A percentile compares a stretch with the other conserved stretches of the same genome.
Conservation (phyloP, 192 early-diverging fungal genomes). For the Coemansia sp. region DNA sequence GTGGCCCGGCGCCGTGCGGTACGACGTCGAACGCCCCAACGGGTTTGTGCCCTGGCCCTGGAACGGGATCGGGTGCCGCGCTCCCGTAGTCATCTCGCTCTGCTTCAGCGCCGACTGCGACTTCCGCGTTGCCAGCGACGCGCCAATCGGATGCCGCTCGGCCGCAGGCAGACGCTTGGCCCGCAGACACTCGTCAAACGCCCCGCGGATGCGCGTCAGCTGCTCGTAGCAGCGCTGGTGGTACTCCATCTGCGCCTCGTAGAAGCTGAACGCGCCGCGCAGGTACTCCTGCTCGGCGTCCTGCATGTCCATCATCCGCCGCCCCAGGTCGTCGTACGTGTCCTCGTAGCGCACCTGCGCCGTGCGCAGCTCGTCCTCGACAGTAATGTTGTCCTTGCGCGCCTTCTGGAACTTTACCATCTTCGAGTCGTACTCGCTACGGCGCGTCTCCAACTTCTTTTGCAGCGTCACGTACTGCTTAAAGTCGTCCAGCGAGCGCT, state of each 20-base stretch:
- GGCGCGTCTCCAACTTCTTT: constrained; percentile 81
- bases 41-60: constrained; percentile 7
- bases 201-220: constrained; percentile 24
- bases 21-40: constrained; percentile 29
- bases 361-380: constrained; percentile 85
- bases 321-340: constrained; percentile 67
- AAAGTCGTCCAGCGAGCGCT: constrained; percentile 52
- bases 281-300: constrained; percentile 69
- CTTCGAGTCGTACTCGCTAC: constrained; percentile 92
- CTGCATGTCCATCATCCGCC: constrained; percentile 78
- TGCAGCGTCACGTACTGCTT: constrained; percentile 60
- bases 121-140: constrained; percentile 18
- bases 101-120: constrained; percentile 26
- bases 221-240: constrained; percentile 35
- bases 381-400: constrained; percentile 86
- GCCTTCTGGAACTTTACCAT: constrained; percentile 80
- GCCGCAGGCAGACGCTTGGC: constrained; percentile 33
- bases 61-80: constrained; percentile 31
- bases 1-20: constrained; percentile 14
- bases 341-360: constrained; percentile 94
- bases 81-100: constrained; percentile 7
- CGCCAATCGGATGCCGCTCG: constrained; percentile 28
- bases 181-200: constrained; percentile 34
- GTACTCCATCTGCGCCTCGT: constrained; percentile 45
- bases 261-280: constrained; percentile 52